Evolutionary conservation across 768 basidiomycete species (phyloP).

Genomic region (Sarcodon aspratus): DNA sequence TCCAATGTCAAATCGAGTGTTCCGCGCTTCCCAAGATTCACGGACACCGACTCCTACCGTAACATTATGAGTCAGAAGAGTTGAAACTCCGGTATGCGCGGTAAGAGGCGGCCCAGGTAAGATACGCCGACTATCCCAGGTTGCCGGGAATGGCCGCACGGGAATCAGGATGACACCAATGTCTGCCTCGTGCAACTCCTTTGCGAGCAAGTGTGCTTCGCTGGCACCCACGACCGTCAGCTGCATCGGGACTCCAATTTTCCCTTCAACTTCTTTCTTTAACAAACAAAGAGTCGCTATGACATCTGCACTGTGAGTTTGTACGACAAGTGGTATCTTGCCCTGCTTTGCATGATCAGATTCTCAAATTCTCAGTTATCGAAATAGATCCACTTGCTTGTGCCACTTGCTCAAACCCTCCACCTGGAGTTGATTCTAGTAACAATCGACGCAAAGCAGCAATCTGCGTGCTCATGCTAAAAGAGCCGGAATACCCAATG

Average conservation of each 20-base stretch:
- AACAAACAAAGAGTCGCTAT: conserved; percentile 56
- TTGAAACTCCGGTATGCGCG: conserved; percentile 42
- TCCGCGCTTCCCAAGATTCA: conserved; percentile 63
- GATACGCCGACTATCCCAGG: conserved; percentile 54
- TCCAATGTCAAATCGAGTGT: conserved; percentile 67
- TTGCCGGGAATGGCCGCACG: conserved; percentile 55
- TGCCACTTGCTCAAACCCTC: conserved; percentile 33
- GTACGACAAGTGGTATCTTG: conserved; percentile 46
- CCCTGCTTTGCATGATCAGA: conserved; percentile 23
- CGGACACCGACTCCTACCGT: conserved; percentile 58
- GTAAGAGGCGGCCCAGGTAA: conserved; percentile 69
- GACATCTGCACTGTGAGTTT: conserved; percentile 53
- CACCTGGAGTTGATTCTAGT: conserved; percentile 22
- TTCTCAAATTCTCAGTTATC: not conserved
- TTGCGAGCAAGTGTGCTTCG: conserved; percentile 65
- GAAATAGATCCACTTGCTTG: conserved; percentile 22
- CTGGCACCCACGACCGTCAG: conserved; percentile 45
- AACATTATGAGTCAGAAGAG: conserved; percentile 57
- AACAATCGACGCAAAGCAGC: conserved; percentile 45
- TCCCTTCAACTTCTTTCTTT: conserved; percentile 48
- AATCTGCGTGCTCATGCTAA: conserved; percentile 61
- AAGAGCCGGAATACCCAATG: conserved; percentile 30
- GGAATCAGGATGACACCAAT: conserved; percentile 65
- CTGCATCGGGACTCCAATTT: conserved; percentile 27
- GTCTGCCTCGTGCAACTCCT: conserved; percentile 52